Evolutionary conservation across 2,329 filamentous ascomycete species (phyloP).

Genomic region (Dryadomyces quercivorus): DNA sequence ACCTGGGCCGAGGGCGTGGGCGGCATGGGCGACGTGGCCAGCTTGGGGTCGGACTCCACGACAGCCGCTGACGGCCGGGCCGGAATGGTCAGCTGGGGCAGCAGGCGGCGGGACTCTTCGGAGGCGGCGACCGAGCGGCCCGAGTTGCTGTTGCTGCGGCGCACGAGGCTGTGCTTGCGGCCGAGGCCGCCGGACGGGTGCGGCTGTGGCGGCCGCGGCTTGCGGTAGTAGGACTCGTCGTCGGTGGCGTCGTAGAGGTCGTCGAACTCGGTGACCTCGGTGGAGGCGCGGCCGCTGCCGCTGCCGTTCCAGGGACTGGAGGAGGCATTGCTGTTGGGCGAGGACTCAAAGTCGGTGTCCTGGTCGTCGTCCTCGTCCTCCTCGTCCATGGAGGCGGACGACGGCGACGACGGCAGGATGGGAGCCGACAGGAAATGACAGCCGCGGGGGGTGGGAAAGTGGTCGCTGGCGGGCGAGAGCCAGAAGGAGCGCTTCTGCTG

Average conservation of each 20-base stretch:
- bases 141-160: constrained; percentile 8
- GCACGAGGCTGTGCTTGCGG: constrained; percentile 21
- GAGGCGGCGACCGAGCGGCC: background rate
- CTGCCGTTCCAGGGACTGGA: constrained; percentile 45
- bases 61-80: constrained; percentile 20
- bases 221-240: constrained; percentile 39
- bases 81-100: constrained; percentile 43
- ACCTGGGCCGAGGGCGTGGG: constrained; percentile 55
- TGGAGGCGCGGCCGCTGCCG: constrained; percentile 32
- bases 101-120: constrained; percentile 23
- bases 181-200: constrained; percentile 25
- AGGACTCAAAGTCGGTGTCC: constrained; percentile 18
- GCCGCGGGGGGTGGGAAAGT: constrained; percentile 63
- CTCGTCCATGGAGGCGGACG: constrained; percentile 38
- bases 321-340: constrained; percentile 15
- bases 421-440: constrained; percentile 52
- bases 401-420: constrained; percentile 49
- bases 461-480: constrained; percentile 46
- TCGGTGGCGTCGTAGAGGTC: constrained; percentile 82
- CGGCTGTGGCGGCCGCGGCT: constrained; percentile 29
- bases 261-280: constrained; percentile 64
- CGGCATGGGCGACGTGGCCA: constrained; percentile 44
- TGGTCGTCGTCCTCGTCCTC: constrained; percentile 14
- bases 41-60: constrained; percentile 29
- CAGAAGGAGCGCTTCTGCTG: constrained; percentile 43